Evolutionary conservation across 768 basidiomycete genomes (phyloP).

Genomic region (Agrocybe chaxingu): DNA sequence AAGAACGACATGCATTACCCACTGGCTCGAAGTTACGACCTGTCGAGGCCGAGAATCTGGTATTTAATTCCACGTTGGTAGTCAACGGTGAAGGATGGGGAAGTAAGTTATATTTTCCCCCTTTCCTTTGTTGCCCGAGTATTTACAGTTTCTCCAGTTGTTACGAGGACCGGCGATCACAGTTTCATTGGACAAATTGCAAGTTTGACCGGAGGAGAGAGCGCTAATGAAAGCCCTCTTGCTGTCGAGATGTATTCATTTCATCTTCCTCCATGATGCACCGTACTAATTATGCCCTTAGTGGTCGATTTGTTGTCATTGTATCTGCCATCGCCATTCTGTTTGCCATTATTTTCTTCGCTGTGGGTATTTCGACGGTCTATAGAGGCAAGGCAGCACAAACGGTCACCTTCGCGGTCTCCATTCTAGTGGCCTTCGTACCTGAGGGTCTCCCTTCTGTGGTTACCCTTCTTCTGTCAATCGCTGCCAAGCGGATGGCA

Average conservation of each 20-base stretch:
- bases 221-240: slow-evolving; percentile 64
- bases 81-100: slow-evolving; percentile 76
- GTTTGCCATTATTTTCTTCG: slow-evolving; percentile 63
- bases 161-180: slow-evolving; percentile 63
- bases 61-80: slow-evolving; percentile 67
- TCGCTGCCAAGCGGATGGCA: slow-evolving; percentile 72
- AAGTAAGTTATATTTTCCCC: slow-evolving; percentile 31
- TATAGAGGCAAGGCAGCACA: slow-evolving; percentile 60
- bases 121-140: not conserved
- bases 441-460: slow-evolving; percentile 66
- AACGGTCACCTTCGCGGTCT: slow-evolving; percentile 62
- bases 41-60: slow-evolving; percentile 66
- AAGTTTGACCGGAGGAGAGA: slow-evolving; percentile 59
- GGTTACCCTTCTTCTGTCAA: slow-evolving; percentile 63
- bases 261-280: not conserved
- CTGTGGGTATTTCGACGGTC: slow-evolving; percentile 61
- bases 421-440: slow-evolving; percentile 59
- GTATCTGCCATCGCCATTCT: slow-evolving; percentile 60
- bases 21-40: slow-evolving; percentile 46
- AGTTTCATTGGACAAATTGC: slow-evolving; percentile 74
- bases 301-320: slow-evolving; percentile 58
- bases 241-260: slow-evolving; percentile 56
- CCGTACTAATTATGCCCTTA: slow-evolving; percentile 19
- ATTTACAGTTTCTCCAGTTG: slow-evolving; percentile 34
- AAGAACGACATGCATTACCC: slow-evolving; percentile 48